Conservation (phyloP, 768 basidiomycete species). For the Russula dissimulans region DNA sequence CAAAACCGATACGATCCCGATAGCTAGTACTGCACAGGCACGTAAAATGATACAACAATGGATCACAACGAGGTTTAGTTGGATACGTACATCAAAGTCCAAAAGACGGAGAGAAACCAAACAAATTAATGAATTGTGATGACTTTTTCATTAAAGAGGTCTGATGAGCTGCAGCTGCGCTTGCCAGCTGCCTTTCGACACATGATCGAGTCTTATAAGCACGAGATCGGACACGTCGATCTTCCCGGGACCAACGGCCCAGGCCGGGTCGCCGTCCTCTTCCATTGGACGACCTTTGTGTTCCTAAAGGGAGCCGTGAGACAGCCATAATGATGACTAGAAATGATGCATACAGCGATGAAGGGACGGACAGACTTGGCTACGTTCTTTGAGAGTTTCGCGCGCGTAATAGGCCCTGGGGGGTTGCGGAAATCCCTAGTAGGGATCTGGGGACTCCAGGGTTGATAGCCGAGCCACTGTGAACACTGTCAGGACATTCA, state of each 20-base stretch:
- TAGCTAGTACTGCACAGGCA: too few relatives aligned
- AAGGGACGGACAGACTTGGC: conserved; percentile 70
- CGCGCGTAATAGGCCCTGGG: conserved; percentile 65
- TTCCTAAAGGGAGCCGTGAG: conserved; percentile 32
- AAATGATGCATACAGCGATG: conserved; percentile 37
- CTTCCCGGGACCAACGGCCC: conserved; percentile 48
- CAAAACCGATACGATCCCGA: too few relatives aligned
- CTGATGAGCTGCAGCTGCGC: conserved; percentile 52
- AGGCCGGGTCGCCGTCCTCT: conserved; percentile 49
- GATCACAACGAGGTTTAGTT: too few relatives aligned
- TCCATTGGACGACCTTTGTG: conserved; percentile 45
- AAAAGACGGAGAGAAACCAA: too few relatives aligned
- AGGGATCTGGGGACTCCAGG: conserved; percentile 75
- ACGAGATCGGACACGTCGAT: conserved; percentile 60
- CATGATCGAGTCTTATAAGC: conserved; percentile 73
- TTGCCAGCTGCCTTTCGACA: conserved; percentile 77
- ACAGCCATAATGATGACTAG: neutral
- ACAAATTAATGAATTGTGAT: too few relatives aligned
- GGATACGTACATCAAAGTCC: too few relatives aligned
- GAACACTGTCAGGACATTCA: conserved; percentile 5
- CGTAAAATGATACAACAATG: too few relatives aligned
- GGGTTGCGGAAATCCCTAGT: conserved; percentile 74
- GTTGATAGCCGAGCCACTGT: conserved; percentile 73
- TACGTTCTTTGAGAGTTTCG: conserved; percentile 71
- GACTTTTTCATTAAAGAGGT: neutral